These are phyloP conservation scores for Phialophora tarda DNA, from an alignment of 2,329 filamentous ascomycete species.

Conservation along the genomic window DNA sequence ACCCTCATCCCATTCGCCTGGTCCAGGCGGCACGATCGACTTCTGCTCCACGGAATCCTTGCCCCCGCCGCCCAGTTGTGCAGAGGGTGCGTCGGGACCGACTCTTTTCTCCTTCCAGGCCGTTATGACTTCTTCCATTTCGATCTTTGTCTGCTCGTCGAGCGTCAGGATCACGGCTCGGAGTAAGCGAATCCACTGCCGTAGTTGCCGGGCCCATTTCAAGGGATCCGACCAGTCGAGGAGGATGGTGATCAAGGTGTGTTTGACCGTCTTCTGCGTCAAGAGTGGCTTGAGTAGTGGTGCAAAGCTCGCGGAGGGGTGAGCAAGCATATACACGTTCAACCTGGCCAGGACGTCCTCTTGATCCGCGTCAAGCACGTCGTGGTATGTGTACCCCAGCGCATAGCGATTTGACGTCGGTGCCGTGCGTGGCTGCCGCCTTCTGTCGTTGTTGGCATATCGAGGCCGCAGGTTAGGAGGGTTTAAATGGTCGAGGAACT, in stretches of 20 bases:
- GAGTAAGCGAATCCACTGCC: slow-evolving; percentile 86
- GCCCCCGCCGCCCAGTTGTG: slow-evolving; percentile 67
- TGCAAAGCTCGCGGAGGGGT: slow-evolving; percentile 79
- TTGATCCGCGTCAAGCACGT: slow-evolving; percentile 90
- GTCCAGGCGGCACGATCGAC: slow-evolving; percentile 66
- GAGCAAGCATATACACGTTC: slow-evolving; percentile 86
- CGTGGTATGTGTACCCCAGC: slow-evolving; percentile 91
- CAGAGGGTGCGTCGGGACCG: slow-evolving; percentile 58
- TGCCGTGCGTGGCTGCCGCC: slow-evolving; percentile 62
- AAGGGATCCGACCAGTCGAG: slow-evolving; percentile 95
- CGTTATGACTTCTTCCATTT: slow-evolving; percentile 84
- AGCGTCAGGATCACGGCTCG: slow-evolving; percentile 76
- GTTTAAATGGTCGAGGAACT: slow-evolving; percentile 72
- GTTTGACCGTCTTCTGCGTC: slow-evolving; percentile 79
- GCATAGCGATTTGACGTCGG: slow-evolving; percentile 92
- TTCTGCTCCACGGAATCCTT: slow-evolving; percentile 48
- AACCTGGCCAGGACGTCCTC: slow-evolving; percentile 94
- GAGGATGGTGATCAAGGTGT: slow-evolving; percentile 88
- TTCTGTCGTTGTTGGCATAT: slow-evolving; percentile 58
- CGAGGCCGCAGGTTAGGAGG: slow-evolving; percentile 47
- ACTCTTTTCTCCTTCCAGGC: slow-evolving; percentile 75
- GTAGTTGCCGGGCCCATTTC: slow-evolving; percentile 85
- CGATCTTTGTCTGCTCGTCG: slow-evolving; percentile 75
- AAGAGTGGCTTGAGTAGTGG: slow-evolving; percentile 83
- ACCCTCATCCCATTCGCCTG: slow-evolving; percentile 91